Evolutionary conservation across 768 basidiomycete species (phyloP).

Genomic region (Clavulina sp.): DNA sequence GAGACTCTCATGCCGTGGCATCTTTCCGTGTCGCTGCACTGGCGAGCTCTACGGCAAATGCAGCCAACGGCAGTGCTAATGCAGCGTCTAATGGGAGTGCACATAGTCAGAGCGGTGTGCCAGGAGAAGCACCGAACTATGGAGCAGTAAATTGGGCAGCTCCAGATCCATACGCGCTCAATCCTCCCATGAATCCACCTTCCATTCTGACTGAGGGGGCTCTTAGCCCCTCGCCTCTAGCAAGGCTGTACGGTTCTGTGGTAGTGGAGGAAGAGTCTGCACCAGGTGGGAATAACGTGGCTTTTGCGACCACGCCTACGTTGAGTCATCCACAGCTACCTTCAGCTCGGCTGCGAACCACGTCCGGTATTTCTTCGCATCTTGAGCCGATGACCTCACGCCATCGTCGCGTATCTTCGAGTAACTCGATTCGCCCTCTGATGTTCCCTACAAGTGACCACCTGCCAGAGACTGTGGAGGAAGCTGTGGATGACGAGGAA

Average conservation of each 20-base stretch:
- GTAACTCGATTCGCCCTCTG: background rate
- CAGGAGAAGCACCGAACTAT: background rate
- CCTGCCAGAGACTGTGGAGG: slow-evolving; percentile 6
- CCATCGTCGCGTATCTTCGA: background rate
- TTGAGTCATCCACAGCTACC: background rate
- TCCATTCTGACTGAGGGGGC: no score
- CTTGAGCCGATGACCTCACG: background rate
- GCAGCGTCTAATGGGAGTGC: background rate
- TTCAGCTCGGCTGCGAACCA: no score
- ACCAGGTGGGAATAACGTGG: background rate
- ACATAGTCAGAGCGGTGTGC: background rate
- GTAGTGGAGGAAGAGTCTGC: background rate
- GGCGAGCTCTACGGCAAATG: background rate
- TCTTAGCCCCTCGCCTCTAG: background rate
- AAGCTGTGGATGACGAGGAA: slow-evolving; percentile 7
- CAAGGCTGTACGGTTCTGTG: background rate
- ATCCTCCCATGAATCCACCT: no score
- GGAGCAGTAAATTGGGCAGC: no score
- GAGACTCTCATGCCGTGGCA: background rate
- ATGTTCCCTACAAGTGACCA: background rate
- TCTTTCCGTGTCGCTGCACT: slow-evolving; percentile 3
- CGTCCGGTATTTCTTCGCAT: slow-evolving; percentile 1
- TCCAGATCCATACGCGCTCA: no score
- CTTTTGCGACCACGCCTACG: background rate
- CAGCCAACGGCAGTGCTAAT: background rate